Base-by-base conservation (phyloP, 2,329 filamentous ascomycete genomes). In the Proliferodiscus dingleyae region DNA sequence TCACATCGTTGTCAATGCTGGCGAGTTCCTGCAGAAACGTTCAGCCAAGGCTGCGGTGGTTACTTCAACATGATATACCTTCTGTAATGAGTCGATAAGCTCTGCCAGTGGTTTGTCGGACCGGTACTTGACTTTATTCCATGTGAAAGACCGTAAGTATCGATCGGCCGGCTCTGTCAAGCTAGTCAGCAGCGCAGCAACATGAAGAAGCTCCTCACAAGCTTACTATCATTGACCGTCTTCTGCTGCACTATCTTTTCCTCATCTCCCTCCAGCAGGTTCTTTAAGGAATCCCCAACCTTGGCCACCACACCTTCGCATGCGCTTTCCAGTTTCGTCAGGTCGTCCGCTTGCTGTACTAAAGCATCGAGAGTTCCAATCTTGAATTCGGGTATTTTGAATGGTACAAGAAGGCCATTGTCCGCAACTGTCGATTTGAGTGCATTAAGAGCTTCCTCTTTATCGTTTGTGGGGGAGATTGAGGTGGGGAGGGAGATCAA, bases 81-180 rank as follows among this genome's bases (percentile, higher is more conserved):
- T 96, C 64, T 95, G 89, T 47, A 98, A 71, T 32, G 83, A 83
- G 65, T 89, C 86, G 58, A 96, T 85, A 49, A 97, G 75, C 63
- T 97, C 91, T 45, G 81, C 78, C 50, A 98, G 78, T 41, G 91
- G 80, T 66, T 91, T 94, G 68, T 98, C 93, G 52, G 87, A 85
- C 60, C 93, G 83, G 68, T 97, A 98, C 66, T 95, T 93, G 69
- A 95, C 88, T 69, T 93, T 96, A 72, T 97, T 97, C 93, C 93
- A 98, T 55, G 81, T 78, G 68, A 97, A 98, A 45, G 78, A 83
- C 62, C 83, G 81, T 37, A 98, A 73, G 65, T 97, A 98, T 65
- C 91, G 85, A 60, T 96, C 91, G 50, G 91, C 89, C n/a, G 93
- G 90, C 68, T 95, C 91, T 97, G 38, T 48, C 28, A 50, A 13